Conservation (phyloP, 2,329 filamentous ascomycete genomes). For the Hypoxylon sp. region DNA sequence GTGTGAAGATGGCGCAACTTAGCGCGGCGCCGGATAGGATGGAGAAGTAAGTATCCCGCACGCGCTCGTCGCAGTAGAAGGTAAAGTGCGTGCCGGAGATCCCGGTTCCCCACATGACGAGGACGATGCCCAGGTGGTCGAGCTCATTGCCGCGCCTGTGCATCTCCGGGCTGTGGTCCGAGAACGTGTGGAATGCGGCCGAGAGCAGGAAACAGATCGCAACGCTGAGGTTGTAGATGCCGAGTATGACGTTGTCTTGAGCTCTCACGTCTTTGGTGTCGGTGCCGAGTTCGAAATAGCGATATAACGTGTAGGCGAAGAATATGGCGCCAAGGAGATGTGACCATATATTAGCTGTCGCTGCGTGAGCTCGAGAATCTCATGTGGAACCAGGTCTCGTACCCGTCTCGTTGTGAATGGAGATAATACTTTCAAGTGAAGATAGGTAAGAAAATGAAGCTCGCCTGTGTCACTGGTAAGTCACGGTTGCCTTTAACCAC, state of each 20-base stretch:
- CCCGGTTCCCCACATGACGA: conserved; percentile 49
- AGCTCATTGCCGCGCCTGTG: conserved; percentile 49
- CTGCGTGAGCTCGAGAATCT: not conserved
- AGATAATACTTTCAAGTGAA: conserved; percentile 35
- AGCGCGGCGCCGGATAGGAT: conserved; percentile 44
- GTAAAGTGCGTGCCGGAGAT: conserved; percentile 47
- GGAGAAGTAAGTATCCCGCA: conserved; percentile 39
- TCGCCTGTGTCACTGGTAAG: conserved; percentile 20
- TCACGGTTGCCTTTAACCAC: not conserved
- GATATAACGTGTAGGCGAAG: conserved; percentile 39
- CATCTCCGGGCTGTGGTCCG: conserved; percentile 49
- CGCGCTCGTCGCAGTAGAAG: conserved; percentile 43
- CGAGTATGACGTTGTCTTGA: conserved; percentile 38
- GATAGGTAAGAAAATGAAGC: conserved; percentile 38
- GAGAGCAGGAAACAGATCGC: conserved; percentile 48
- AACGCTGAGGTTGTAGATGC: conserved; percentile 45
- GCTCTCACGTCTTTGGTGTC: not conserved
- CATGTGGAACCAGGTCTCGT: not conserved
- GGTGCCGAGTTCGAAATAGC: conserved; percentile 26
- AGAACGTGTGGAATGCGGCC: conserved; percentile 48
- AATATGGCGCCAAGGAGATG: conserved; percentile 46
- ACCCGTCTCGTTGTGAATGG: conserved; percentile 43
- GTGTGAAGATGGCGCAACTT: conserved; percentile 46
- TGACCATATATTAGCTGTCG: conserved; percentile 50
- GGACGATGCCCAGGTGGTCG: conserved; percentile 50